phyloP scores from a whole-genome alignment of 257 asterid species.

The Haberlea rhodopensis region DNA sequence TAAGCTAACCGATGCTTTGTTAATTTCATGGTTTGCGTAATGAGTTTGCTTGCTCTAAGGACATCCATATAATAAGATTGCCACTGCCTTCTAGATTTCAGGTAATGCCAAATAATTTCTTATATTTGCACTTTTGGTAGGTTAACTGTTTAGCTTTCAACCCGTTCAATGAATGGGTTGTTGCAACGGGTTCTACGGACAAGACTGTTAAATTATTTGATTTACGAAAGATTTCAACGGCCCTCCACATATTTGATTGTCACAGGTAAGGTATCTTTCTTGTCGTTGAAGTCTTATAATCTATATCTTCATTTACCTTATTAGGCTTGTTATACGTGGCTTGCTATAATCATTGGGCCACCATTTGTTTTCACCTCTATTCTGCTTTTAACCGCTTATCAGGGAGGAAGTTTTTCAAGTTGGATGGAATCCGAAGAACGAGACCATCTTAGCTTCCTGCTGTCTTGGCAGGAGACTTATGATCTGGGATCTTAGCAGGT shows the following conservation, averaged over 20 bases:
- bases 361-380: slow-evolving; percentile 9
- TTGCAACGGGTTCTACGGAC: slow-evolving; percentile 94
- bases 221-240: slow-evolving; percentile 65
- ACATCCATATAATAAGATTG: neutral
- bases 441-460: slow-evolving; percentile 89
- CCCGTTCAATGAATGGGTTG: slow-evolving; percentile 92
- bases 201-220: slow-evolving; percentile 89
- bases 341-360: neutral
- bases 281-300: slow-evolving; percentile 18
- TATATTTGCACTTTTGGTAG: slow-evolving; percentile 35
- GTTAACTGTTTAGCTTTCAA: slow-evolving; percentile 95
- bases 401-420: slow-evolving; percentile 99
- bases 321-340: slow-evolving; percentile 9
- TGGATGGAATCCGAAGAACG: slow-evolving; percentile 97
- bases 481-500: slow-evolving; percentile 99
- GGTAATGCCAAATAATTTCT: neutral
- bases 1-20: neutral
- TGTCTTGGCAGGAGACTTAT: slow-evolving; percentile 96
- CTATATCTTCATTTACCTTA: neutral
- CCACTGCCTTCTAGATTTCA: neutral
- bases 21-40: neutral
- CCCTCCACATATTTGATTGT: slow-evolving; percentile 81
- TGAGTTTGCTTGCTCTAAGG: neutral
- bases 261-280: slow-evolving; percentile 65
- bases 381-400: slow-evolving; percentile 25